phyloP scores from a whole-genome alignment of 1,284 basidiomycete genomes.

The Cryptococcus jaspeensis region DNA sequence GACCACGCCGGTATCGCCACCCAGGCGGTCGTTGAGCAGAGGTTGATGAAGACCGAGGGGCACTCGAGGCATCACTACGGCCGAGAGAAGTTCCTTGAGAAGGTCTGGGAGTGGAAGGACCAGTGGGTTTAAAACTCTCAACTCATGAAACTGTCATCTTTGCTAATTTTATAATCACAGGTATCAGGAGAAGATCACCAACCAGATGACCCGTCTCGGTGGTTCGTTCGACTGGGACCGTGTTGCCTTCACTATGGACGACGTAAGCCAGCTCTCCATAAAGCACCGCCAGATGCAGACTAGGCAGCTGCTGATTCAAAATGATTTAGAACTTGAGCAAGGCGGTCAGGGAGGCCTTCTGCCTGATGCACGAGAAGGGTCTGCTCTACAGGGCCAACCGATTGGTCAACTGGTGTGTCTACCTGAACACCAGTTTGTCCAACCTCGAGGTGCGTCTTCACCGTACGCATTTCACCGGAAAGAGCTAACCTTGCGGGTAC shows the following conservation, averaged over 20 bases:
- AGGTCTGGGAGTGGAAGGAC: conserved; percentile 96
- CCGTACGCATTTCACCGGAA: neutral
- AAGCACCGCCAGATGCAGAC: neutral
- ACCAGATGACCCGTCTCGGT: conserved; percentile 84
- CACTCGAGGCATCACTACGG: conserved; percentile 91
- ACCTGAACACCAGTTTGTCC: conserved; percentile 92
- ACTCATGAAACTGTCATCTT: neutral
- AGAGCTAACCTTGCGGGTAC: neutral
- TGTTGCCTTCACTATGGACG: conserved; percentile 93
- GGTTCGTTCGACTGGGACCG: conserved; percentile 94
- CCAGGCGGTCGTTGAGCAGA: conserved; percentile 95
- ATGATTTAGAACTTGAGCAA: conserved; percentile 64
- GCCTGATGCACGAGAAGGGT: conserved; percentile 86
- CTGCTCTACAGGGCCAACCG: conserved; percentile 95
- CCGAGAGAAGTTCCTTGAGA: conserved; percentile 85
- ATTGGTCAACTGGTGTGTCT: conserved; percentile 97
- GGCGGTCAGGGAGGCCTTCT: conserved; percentile 91
- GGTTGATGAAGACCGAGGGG: conserved; percentile 78
- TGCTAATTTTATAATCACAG: neutral
- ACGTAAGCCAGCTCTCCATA: conserved; percentile 55
- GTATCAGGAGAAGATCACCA: conserved; percentile 87
- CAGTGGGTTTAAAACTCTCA: conserved; percentile 61
- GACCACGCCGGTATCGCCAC: conserved; percentile 99
- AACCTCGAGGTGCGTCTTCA: conserved; percentile 73
- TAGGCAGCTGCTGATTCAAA: neutral